Percentiles rank a stretch among this genome's conserved stretches.
phyloP scores from a whole-genome alignment of 192 early-diverging fungal species.

The Entomortierella lignicola region DNA sequence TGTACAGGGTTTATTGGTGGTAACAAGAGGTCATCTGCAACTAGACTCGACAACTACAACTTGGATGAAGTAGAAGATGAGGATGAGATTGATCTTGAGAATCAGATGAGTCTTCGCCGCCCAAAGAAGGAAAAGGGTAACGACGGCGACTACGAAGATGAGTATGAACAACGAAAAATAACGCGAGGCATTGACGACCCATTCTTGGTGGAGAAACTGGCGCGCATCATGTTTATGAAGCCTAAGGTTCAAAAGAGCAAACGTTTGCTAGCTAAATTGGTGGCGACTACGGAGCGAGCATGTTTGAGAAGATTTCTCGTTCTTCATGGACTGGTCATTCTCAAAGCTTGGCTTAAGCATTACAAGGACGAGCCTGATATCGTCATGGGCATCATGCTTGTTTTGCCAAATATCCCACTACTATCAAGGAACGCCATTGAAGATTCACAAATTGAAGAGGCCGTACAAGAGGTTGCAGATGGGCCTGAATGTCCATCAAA shows the following conservation, averaged over 20 bases:
- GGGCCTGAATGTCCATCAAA: conserved; percentile 59
- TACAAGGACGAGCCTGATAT: conserved; percentile 71
- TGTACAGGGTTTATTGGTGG: conserved; percentile 96
- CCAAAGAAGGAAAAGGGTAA: conserved; percentile 61
- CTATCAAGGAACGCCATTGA: conserved; percentile 83
- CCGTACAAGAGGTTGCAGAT: conserved; percentile 64
- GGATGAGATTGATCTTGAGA: conserved; percentile 62
- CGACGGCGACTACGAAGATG: conserved; percentile 51
- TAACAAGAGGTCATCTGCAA: conserved; percentile 72
- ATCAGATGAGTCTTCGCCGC: conserved; percentile 66
- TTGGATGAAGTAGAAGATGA: conserved; percentile 68
- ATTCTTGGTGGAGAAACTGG: conserved; percentile 37
- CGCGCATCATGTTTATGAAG: conserved; percentile 70
- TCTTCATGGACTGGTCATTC: conserved; percentile 76
- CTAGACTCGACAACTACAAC: conserved; percentile 51
- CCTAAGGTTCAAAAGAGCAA: conserved; percentile 79
- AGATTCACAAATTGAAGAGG: conserved; percentile 79
- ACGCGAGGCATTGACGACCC: conserved; percentile 51
- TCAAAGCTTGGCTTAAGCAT: conserved; percentile 80
- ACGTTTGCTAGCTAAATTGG: conserved; percentile 76
- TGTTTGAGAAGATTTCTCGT: conserved; percentile 70
- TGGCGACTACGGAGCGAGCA: conserved; percentile 62
- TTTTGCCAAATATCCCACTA: conserved; percentile 83
- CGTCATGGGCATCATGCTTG: conserved; percentile 69
- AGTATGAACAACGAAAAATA: conserved; percentile 40